Percentiles rank a stretch among this genome's conserved stretches.
Evolutionary conservation across 345 rosid species (phyloP).

Genomic region (Corchorus capsularis): DNA sequence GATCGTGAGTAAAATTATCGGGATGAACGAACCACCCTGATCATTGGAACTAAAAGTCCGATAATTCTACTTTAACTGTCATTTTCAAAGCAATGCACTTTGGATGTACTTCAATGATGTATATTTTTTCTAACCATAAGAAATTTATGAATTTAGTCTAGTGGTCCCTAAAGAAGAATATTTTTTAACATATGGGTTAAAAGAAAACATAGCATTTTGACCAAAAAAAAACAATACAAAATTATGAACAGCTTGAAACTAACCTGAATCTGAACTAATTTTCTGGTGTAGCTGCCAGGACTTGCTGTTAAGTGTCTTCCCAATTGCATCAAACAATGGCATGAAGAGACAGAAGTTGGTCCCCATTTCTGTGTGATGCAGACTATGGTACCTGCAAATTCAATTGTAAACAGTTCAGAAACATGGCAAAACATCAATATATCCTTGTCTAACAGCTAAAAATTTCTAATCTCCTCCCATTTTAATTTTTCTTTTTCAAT

Average conservation of each 20-base stretch:
- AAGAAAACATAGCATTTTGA: neutral
- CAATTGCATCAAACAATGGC: slow-evolving; percentile 84
- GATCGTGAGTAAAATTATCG: too few relatives aligned
- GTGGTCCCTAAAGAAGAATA: neutral
- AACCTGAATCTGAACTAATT: slow-evolving; percentile 57
- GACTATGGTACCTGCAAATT: slow-evolving; percentile 69
- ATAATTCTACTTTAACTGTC: neutral
- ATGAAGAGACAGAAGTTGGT: slow-evolving; percentile 94
- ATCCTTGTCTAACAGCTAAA: neutral
- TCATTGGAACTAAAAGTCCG: too few relatives aligned
- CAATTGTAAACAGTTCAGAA: neutral
- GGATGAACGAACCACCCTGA: too few relatives aligned
- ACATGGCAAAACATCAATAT: neutral
- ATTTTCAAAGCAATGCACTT: neutral
- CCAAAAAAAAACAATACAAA: neutral
- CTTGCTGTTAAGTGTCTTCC: slow-evolving; percentile 65
- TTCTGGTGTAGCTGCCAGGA: slow-evolving; percentile 77
- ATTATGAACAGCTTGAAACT: slow-evolving; percentile 1
- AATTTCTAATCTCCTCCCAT: neutral
- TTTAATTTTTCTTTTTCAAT: neutral
- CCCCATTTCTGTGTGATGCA: slow-evolving; percentile 76
- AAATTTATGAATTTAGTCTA: too few relatives aligned
- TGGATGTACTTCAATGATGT: neutral
- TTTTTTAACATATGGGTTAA: neutral
- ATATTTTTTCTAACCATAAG: too few relatives aligned